Evolutionary conservation across 2,329 filamentous ascomycete species (phyloP).

Genomic region (Claviceps humidiphila): DNA sequence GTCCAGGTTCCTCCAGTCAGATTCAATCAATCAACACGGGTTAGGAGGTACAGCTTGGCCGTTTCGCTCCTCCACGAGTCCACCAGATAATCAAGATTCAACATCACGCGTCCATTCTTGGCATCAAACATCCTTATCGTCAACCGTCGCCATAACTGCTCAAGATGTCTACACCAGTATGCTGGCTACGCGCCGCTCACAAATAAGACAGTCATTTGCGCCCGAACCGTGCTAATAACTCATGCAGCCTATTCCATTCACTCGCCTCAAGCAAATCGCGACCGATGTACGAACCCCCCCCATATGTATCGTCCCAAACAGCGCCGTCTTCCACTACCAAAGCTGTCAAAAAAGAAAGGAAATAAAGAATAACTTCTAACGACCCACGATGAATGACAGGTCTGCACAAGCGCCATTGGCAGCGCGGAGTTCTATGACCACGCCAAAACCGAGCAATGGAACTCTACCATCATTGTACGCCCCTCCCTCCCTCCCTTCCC

Average conservation of each 20-base stretch:
- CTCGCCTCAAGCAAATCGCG: slow-evolving; percentile 73
- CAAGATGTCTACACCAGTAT: slow-evolving; percentile 27
- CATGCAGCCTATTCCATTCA: slow-evolving; percentile 57
- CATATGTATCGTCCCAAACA: background rate
- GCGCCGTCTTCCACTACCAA: background rate
- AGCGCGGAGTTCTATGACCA: slow-evolving; percentile 75
- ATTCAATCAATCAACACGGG: too few species aligned
- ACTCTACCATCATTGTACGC: slow-evolving; percentile 80
- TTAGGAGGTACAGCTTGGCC: too few species aligned
- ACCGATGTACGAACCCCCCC: slow-evolving; percentile 51
- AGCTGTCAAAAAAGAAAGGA: background rate
- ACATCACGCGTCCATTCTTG: background rate
- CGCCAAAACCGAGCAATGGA: slow-evolving; percentile 73
- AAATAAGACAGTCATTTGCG: background rate
- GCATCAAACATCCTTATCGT: slow-evolving; percentile 3
- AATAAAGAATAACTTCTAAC: background rate
- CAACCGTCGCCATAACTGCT: slow-evolving; percentile 1
- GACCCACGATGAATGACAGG: slow-evolving; percentile 35
- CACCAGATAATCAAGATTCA: background rate
- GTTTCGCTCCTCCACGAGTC: background rate
- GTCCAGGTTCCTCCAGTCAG: background rate
- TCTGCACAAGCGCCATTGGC: slow-evolving; percentile 67
- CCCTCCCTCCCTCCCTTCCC: slow-evolving; percentile 1
- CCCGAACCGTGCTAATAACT: background rate
- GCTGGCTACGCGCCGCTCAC: background rate